These are phyloP conservation scores for Hypoxylon rubiginosum DNA, from an alignment of 2,329 filamentous ascomycete species.

Conservation along the genomic window DNA sequence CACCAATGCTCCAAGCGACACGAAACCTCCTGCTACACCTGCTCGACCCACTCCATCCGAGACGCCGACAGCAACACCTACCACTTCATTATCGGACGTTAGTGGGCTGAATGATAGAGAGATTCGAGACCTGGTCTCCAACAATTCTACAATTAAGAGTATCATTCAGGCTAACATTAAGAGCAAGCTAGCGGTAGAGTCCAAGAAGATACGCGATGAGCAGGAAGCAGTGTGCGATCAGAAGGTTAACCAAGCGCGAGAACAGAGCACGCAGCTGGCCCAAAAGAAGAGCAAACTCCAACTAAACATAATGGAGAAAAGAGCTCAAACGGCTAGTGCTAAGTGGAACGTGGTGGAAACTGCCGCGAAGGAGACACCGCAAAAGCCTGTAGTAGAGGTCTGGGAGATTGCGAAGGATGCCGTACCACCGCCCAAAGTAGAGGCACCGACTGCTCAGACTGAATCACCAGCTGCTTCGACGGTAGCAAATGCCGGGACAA, in stretches of 20 bases:
- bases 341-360: constrained; percentile 85
- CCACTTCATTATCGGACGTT: constrained; percentile 56
- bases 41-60: constrained; percentile 56
- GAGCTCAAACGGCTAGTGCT: constrained; percentile 71
- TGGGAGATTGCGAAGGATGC: constrained; percentile 83
- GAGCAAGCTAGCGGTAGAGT: constrained; percentile 76
- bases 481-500: constrained; percentile 25
- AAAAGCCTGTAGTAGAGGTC: constrained; percentile 86
- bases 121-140: constrained; percentile 68
- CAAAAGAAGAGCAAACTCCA: constrained; percentile 81
- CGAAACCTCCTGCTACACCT: constrained; percentile 55
- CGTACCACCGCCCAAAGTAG: constrained; percentile 60
- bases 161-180: constrained; percentile 74
- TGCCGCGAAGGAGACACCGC: constrained; percentile 86
- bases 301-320: constrained; percentile 83
- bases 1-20: constrained; percentile 33
- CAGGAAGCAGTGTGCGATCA: constrained; percentile 66
- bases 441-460: constrained; percentile 40
- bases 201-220: constrained; percentile 70
- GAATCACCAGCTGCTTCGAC: constrained; percentile 31
- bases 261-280: constrained; percentile 78
- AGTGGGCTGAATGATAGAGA: constrained; percentile 67
- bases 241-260: constrained; percentile 66
- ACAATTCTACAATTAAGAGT: constrained; percentile 68
- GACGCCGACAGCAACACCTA: constrained; percentile 53